These are phyloP conservation scores for Amesomyces nigricolor DNA, from an alignment of 2,329 filamentous ascomycete genomes.

Conservation along the genomic window DNA sequence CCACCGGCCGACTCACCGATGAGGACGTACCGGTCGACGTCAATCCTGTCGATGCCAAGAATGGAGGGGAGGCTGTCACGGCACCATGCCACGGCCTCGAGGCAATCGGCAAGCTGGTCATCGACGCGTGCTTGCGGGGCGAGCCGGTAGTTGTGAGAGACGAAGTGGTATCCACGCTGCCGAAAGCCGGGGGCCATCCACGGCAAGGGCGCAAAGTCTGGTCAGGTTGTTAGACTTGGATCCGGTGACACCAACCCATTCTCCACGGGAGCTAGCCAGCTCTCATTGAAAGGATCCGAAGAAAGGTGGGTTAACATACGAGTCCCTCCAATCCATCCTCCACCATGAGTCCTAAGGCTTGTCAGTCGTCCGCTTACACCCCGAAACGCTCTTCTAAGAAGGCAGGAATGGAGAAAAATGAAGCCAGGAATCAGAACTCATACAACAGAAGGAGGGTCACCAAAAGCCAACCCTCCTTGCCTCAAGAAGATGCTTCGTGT, in stretches of 20 bases:
- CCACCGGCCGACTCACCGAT: slow-evolving; percentile 25
- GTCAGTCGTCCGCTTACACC: neutral
- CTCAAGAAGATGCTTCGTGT: too few species aligned
- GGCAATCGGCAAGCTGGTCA: slow-evolving; percentile 22
- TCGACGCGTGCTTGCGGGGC: slow-evolving; percentile 22
- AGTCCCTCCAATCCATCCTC: slow-evolving; percentile 22
- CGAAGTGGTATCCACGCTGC: slow-evolving; percentile 22
- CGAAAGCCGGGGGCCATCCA: slow-evolving; percentile 23
- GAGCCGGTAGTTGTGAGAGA: slow-evolving; percentile 26
- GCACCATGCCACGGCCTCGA: slow-evolving; percentile 20
- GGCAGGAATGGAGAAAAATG: too few species aligned
- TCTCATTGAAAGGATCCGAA: too few species aligned
- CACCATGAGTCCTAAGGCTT: slow-evolving; percentile 21
- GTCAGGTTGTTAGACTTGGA: neutral
- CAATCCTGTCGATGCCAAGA: slow-evolving; percentile 18
- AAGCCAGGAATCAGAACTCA: too few species aligned
- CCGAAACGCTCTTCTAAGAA: too few species aligned
- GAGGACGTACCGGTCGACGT: slow-evolving; percentile 24
- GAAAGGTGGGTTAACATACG: slow-evolving; percentile 10
- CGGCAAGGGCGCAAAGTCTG: slow-evolving; percentile 20
- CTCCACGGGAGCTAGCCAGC: neutral
- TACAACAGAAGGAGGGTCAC: too few species aligned
- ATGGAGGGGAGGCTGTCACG: slow-evolving; percentile 19
- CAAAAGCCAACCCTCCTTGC: too few species aligned
- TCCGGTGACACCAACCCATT: neutral